A percentile compares a stretch with the other conserved stretches of the same genome.
Evolutionary conservation across 768 basidiomycete genomes (phyloP).

Genomic region (Suillus weaverae): DNA sequence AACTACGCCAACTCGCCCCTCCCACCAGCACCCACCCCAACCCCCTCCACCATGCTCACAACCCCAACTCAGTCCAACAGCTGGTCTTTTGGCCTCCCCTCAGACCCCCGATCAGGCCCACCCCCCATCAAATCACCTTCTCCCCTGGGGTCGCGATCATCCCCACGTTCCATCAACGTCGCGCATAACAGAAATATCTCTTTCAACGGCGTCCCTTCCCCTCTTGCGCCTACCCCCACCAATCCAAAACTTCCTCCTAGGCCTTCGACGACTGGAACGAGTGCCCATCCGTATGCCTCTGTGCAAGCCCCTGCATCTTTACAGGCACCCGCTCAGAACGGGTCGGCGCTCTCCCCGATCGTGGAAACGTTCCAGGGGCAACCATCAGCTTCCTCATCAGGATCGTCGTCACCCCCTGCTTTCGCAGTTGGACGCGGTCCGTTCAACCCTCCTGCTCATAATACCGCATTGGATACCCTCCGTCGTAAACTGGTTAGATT

Average conservation of each 20-base stretch:
- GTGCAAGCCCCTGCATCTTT: constrained; percentile 46
- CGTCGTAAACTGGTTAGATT: constrained; percentile 89
- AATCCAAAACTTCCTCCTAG: constrained; percentile 44
- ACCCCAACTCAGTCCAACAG: constrained; percentile 37
- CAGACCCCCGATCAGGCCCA: constrained; percentile 60
- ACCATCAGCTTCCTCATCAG: constrained; percentile 19
- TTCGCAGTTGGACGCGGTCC: constrained; percentile 64
- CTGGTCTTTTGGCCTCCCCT: constrained; percentile 57
- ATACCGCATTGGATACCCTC: constrained; percentile 65
- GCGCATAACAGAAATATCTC: constrained; percentile 58
- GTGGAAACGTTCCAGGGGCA: constrained; percentile 54
- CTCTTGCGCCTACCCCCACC: constrained; percentile 35
- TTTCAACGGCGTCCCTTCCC: constrained; percentile 43
- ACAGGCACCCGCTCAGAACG: constrained; percentile 34
- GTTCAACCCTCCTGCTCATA: constrained; percentile 47
- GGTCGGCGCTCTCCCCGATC: constrained; percentile 67
- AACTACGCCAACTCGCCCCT: constrained; percentile 44
- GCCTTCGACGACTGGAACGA: constrained; percentile 43
- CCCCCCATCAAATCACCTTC: constrained; percentile 35
- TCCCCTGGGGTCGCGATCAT: constrained; percentile 25
- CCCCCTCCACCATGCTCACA: constrained; percentile 41
- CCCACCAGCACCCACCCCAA: constrained; percentile 36
- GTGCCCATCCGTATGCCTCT: constrained; percentile 60
- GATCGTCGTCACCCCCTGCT: constrained; percentile 50
- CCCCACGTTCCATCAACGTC: constrained; percentile 43